Evolutionary conservation across 2,329 filamentous ascomycete species (phyloP).

Genomic region (Zymoseptoria ardabiliae): DNA sequence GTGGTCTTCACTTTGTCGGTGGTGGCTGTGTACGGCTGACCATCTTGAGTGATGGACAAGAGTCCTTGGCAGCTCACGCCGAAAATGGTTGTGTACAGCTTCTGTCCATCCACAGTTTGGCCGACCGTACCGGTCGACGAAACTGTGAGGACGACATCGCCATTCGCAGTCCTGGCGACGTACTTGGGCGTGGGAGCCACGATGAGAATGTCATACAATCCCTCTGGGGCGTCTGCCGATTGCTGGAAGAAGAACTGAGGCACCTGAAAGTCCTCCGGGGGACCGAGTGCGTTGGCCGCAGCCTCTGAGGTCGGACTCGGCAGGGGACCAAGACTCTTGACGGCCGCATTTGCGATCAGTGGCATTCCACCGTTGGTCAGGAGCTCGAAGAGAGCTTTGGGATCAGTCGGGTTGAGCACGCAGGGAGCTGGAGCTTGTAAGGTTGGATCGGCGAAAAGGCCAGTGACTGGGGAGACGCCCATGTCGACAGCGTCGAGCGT

Average conservation of each 20-base stretch:
- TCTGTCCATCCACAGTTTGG: neutral
- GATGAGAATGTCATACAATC: slow-evolving; percentile 6
- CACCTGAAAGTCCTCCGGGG: neutral
- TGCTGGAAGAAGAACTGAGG: slow-evolving; percentile 5
- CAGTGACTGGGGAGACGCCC: slow-evolving; percentile 1
- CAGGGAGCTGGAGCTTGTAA: neutral
- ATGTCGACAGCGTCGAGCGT: neutral
- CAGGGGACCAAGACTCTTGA: neutral
- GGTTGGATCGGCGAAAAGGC: neutral
- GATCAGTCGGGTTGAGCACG: neutral
- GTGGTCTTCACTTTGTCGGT: neutral
- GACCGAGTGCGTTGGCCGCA: slow-evolving; percentile 5
- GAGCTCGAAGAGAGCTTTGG: slow-evolving; percentile 1
- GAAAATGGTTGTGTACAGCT: slow-evolving; percentile 5
- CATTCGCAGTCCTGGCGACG: slow-evolving; percentile 3
- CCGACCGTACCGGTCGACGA: slow-evolving; percentile 2
- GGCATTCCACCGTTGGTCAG: slow-evolving; percentile 1
- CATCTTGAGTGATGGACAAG: slow-evolving; percentile 3
- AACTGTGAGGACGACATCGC: slow-evolving; percentile 1
- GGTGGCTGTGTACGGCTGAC: neutral
- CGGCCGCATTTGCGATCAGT: neutral
- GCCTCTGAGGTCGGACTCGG: slow-evolving; percentile 5
- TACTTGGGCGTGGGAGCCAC: slow-evolving; percentile 1
- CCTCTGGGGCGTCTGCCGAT: neutral
- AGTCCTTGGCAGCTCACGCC: slow-evolving; percentile 4